Evolutionary conservation across 106 monocot genomes (phyloP).

Genomic region (Gastrodia elata): DNA sequence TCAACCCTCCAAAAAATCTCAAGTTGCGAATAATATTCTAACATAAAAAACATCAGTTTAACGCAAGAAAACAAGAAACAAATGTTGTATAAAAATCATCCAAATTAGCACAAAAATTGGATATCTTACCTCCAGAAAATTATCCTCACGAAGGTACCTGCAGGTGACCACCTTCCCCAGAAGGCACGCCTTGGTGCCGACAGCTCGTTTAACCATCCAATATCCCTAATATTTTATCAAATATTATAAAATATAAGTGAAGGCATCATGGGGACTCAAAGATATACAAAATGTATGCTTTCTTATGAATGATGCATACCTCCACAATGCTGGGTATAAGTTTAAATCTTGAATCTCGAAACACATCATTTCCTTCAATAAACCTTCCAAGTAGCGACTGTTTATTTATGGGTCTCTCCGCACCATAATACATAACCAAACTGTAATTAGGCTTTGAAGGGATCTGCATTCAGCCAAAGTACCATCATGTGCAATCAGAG

Average conservation of each 20-base stretch:
- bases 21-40: too few species aligned
- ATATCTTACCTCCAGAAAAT: constrained; percentile 72
- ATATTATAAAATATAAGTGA: constrained; percentile 5
- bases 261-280: background rate
- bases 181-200: constrained; percentile 90
- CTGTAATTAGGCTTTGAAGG: constrained; percentile 88
- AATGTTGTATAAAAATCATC: background rate
- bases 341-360: constrained; percentile 89
- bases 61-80: background rate
- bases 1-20: too few species aligned
- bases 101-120: background rate
- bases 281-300: background rate
- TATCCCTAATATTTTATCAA: constrained; percentile 48
- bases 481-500: background rate
- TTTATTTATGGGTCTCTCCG: constrained; percentile 73
- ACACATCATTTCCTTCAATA: constrained; percentile 69
- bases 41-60: background rate
- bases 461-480: constrained; percentile 37
- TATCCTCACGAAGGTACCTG: constrained; percentile 80
- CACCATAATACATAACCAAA: constrained; percentile 76
- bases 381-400: constrained; percentile 76
- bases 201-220: constrained; percentile 99
- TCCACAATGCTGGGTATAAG: constrained; percentile 89
- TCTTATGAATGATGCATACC: constrained; percentile 33
- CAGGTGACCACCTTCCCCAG: constrained; percentile 94